Percentiles rank a stretch among this genome's conserved stretches.
These are phyloP conservation scores for Scutellaria galericulata DNA, from an alignment of 257 asterid genomes.

Conservation along the genomic window DNA sequence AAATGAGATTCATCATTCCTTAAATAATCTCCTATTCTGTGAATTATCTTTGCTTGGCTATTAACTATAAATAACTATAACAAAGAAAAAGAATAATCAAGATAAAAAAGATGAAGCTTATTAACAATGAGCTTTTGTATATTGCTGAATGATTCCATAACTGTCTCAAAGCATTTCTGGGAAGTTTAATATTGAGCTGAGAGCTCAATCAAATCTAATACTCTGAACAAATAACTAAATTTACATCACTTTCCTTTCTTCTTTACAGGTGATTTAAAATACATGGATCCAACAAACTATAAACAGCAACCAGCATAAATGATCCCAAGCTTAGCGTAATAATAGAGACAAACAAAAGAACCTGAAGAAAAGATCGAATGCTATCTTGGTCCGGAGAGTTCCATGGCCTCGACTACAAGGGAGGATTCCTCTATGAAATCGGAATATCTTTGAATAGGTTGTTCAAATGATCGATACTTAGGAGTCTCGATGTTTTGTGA, in stretches of 20 bases:
- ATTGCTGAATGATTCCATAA: not conserved
- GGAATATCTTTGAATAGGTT: constrained; percentile 70
- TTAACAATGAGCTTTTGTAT: not conserved
- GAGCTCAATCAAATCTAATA: constrained; percentile 34
- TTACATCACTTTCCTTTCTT: constrained; percentile 44
- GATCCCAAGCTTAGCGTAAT: no score
- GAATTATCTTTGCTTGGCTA: no score
- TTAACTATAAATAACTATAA: no score
- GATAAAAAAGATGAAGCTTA: not conserved
- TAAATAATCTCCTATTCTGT: no score
- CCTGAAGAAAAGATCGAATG: constrained; percentile 10
- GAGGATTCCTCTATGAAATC: constrained; percentile 85
- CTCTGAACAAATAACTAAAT: constrained; percentile 37
- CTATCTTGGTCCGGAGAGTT: constrained; percentile 96
- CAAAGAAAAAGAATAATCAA: not conserved
- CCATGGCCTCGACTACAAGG: constrained; percentile 84
- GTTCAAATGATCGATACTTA: constrained; percentile 55
- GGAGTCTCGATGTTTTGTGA: constrained; percentile 63
- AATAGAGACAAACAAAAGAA: not conserved
- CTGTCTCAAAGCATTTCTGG: not conserved
- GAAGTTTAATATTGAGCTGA: not conserved
- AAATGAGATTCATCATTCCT: no score
- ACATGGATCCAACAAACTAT: constrained; percentile 50
- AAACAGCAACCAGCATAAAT: constrained; percentile 36
- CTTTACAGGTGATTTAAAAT: constrained; percentile 48